phyloP scores from a whole-genome alignment of 257 asterid species.

The Nicotiana benthamiana region DNA sequence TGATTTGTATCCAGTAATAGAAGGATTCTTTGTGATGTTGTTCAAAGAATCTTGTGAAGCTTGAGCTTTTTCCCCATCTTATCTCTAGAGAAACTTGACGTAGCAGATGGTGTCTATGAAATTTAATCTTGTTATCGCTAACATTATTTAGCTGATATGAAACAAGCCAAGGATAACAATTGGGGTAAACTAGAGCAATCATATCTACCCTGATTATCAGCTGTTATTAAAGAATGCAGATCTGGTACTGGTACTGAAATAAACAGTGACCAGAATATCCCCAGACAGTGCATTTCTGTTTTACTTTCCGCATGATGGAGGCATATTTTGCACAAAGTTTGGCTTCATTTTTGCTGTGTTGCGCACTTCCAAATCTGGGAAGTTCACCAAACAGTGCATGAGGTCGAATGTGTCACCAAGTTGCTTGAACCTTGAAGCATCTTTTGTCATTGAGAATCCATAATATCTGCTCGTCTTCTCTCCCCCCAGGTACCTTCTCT shows the following conservation, averaged over 20 bases:
- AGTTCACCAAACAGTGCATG: not conserved
- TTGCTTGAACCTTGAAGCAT: too few species aligned
- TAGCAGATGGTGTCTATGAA: not conserved
- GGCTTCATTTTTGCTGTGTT: not conserved
- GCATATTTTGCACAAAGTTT: not conserved
- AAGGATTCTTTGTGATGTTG: not conserved
- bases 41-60: not conserved
- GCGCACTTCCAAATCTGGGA: not conserved
- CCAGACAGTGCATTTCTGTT: too few species aligned
- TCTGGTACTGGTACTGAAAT: too few species aligned
- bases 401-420: not conserved
- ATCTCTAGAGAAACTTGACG: not conserved
- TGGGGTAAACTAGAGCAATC: not conserved
- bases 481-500: too few species aligned
- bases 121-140: not conserved
- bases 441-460: too few species aligned
- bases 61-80: not conserved
- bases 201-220: not conserved
- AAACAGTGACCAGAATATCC: too few species aligned
- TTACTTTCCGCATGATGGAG: not conserved
- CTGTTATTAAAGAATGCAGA: not conserved
- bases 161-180: not conserved
- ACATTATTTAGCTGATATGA: not conserved
- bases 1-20: not conserved
- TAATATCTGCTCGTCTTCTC: too few species aligned